A percentile compares a stretch with the other conserved stretches of the same genome.
phyloP scores from a whole-genome alignment of 2,329 filamentous ascomycete species.

The Chrysoporthe cubensis region DNA sequence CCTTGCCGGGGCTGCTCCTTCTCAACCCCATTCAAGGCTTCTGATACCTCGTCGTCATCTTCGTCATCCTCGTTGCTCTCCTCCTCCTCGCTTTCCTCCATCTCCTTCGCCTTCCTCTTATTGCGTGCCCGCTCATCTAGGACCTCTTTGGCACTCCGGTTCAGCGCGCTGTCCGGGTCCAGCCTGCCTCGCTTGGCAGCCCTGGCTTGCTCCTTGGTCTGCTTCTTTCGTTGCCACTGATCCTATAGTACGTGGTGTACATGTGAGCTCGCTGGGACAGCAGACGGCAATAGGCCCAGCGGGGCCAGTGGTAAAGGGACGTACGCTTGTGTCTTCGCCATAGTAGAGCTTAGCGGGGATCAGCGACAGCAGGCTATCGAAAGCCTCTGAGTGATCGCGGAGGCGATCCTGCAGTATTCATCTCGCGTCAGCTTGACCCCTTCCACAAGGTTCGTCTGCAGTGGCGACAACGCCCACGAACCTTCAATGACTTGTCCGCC shows the following conservation, averaged over 20 bases:
- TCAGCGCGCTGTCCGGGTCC: conserved; percentile 81
- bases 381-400: conserved; percentile 69
- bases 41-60: conserved; percentile 45
- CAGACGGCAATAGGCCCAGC: background rate
- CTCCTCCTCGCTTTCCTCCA: conserved; percentile 53
- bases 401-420: conserved; percentile 54
- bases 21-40: conserved; percentile 56
- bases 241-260: conserved; percentile 57
- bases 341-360: conserved; percentile 93
- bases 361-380: conserved; percentile 83
- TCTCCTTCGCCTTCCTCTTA: conserved; percentile 78
- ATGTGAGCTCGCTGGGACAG: conserved; percentile 27
- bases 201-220: conserved; percentile 86
- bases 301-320: conserved; percentile 41
- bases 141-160: conserved; percentile 85
- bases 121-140: conserved; percentile 79
- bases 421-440: conserved; percentile 19
- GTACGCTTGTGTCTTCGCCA: conserved; percentile 73
- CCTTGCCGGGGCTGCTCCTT: conserved; percentile 68
- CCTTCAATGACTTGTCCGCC: conserved; percentile 36
- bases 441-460: background rate
- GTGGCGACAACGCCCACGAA: conserved; percentile 25
- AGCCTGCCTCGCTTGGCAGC: conserved; percentile 86
- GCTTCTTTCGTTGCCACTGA: conserved; percentile 94
- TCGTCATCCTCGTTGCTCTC: conserved; percentile 50